Conservation (phyloP, 202 grass and related monocot species). For the Schoenoplectus tabernaemontani region DNA sequence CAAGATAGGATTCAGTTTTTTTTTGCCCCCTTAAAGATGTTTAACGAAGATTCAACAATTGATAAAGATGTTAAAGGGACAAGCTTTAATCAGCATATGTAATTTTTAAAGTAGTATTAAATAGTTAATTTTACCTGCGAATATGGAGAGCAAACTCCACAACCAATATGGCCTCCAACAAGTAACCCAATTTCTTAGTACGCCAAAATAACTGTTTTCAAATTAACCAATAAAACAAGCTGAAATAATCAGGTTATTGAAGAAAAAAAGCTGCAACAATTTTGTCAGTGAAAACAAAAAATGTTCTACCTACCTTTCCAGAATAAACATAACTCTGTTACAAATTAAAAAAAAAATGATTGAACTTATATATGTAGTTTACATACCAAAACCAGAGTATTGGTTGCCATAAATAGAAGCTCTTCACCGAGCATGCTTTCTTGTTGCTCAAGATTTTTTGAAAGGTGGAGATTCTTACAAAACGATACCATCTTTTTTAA, state of each 20-base stretch:
- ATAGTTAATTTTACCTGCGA: slow-evolving; percentile 51
- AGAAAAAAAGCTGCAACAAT: neutral
- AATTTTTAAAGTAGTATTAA: neutral
- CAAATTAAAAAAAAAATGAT: neutral
- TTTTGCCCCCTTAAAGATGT: neutral
- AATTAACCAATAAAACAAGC: slow-evolving; percentile 12
- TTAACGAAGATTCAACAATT: neutral
- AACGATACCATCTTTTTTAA: slow-evolving; percentile 60
- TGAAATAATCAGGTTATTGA: slow-evolving; percentile 12
- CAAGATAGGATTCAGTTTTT: neutral
- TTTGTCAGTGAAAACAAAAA: neutral
- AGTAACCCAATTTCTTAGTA: slow-evolving; percentile 71
- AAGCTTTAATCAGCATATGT: neutral
- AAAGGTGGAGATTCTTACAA: slow-evolving; percentile 67
- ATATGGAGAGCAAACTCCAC: slow-evolving; percentile 78
- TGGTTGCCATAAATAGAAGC: slow-evolving; percentile 77
- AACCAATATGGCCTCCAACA: slow-evolving; percentile 90
- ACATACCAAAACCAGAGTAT: slow-evolving; percentile 70
- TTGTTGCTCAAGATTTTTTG: slow-evolving; percentile 82
- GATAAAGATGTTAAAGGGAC: neutral
- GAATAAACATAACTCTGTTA: neutral
- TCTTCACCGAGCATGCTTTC: slow-evolving; percentile 97
- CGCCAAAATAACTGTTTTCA: slow-evolving; percentile 89
- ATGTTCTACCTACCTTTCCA: neutral
- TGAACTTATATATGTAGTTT: neutral